Conservation (phyloP, 1,139 yeast species). For the Kodamaea derodonti region DNA sequence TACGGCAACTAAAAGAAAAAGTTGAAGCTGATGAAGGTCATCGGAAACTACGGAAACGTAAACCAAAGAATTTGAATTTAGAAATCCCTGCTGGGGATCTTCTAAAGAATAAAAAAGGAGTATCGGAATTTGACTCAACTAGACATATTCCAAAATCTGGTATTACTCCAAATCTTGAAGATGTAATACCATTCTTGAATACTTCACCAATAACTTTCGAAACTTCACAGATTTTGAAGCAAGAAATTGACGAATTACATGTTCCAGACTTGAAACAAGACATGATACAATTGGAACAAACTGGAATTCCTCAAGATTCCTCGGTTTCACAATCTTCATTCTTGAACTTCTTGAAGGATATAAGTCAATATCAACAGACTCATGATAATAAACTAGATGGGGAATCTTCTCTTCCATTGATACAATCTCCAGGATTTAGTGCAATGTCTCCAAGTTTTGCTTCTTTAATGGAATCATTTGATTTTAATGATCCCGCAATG, state of each 20-base stretch:
- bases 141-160: background rate
- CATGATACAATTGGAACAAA: background rate
- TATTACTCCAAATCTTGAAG: background rate
- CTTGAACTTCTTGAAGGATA: slow-evolving; percentile 19
- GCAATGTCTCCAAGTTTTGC: slow-evolving; percentile 4
- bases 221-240: background rate
- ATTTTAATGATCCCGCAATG: slow-evolving; percentile 3
- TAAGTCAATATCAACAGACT: slow-evolving; percentile 11
- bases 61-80: slow-evolving; percentile 9
- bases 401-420: too few relatives aligned
- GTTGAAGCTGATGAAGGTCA: slow-evolving; percentile 31
- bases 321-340: slow-evolving; percentile 17
- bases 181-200: background rate
- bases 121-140: background rate
- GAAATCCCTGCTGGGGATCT: background rate
- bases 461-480: slow-evolving; percentile 7
- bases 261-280: background rate
- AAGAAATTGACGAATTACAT: background rate
- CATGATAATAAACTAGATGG: too few relatives aligned
- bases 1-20: slow-evolving; percentile 19
- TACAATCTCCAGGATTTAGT: background rate
- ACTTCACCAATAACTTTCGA: background rate
- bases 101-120: background rate
- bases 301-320: background rate
- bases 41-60: slow-evolving; percentile 33